A percentile compares a stretch with the other conserved stretches of the same genome.
phyloP scores from a whole-genome alignment of 805 yeast species.

The Ogataea polymorpha region DNA sequence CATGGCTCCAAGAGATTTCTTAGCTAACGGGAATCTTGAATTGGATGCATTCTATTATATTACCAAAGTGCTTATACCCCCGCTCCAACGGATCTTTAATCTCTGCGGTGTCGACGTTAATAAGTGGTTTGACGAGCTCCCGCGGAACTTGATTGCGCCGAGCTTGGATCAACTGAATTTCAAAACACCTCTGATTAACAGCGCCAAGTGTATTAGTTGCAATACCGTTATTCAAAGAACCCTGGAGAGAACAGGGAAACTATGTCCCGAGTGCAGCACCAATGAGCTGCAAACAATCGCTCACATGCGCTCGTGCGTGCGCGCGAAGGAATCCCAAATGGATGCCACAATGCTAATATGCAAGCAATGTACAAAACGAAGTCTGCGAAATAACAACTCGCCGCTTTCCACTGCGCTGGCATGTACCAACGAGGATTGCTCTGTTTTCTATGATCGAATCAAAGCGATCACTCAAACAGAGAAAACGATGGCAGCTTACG shows the following conservation, averaged over 20 bases:
- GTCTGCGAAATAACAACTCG: slow-evolving; percentile 15
- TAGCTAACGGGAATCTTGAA: slow-evolving; percentile 39
- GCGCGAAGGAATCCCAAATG: slow-evolving; percentile 28
- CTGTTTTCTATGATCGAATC: slow-evolving; percentile 53
- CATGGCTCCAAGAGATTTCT: slow-evolving; percentile 70
- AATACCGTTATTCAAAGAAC: slow-evolving; percentile 10
- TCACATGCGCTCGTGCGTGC: slow-evolving; percentile 29
- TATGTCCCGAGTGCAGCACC: slow-evolving; percentile 36
- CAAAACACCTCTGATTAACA: slow-evolving; percentile 21
- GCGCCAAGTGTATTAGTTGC: slow-evolving; percentile 32
- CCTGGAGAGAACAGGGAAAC: slow-evolving; percentile 5
- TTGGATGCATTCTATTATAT: slow-evolving; percentile 87
- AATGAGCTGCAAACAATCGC: slow-evolving; percentile 38
- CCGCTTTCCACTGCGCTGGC: slow-evolving; percentile 30
- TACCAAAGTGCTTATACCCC: slow-evolving; percentile 80
- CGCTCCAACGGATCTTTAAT: slow-evolving; percentile 79
- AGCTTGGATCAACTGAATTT: slow-evolving; percentile 16
- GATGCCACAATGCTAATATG: slow-evolving; percentile 34
- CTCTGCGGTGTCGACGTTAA: slow-evolving; percentile 77
- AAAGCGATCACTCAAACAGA: slow-evolving; percentile 36
- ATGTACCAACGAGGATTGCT: slow-evolving; percentile 67
- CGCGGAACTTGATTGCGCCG: slow-evolving; percentile 33
- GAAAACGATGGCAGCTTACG: slow-evolving; percentile 4
- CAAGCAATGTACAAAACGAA: slow-evolving; percentile 32
- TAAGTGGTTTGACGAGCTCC: slow-evolving; percentile 73